phyloP scores from a whole-genome alignment of 306 rosid species.

The Vigna trinervia region DNA sequence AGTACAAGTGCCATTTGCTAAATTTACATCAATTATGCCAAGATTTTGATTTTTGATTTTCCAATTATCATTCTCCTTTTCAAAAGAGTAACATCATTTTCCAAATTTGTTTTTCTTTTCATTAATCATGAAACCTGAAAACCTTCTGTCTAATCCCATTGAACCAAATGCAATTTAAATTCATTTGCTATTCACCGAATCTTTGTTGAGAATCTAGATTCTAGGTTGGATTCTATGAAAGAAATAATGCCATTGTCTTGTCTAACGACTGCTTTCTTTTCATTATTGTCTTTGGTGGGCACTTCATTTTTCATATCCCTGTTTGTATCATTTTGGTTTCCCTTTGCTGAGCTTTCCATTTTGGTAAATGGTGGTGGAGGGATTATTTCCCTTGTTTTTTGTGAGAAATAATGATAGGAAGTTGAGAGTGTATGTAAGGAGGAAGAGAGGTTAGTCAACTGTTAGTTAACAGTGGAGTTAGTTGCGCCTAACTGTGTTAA shows the following conservation, averaged over 20 bases:
- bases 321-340: neutral
- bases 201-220: neutral
- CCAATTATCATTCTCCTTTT: neutral
- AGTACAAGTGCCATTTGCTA: neutral
- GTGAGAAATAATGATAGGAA: too few species aligned
- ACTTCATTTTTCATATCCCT: neutral
- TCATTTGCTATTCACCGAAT: neutral
- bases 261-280: neutral
- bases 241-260: neutral
- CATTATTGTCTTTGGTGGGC: neutral
- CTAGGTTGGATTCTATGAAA: neutral
- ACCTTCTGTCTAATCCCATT: neutral
- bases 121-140: neutral
- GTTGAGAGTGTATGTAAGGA: too few species aligned
- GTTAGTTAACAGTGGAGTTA: too few species aligned
- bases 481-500: too few species aligned
- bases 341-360: slow-evolving; percentile 6
- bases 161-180: neutral
- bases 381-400: too few species aligned
- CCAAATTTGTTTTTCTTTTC: neutral
- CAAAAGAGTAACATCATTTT: neutral
- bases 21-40: neutral
- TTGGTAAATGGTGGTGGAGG: neutral
- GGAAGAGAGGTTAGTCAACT: too few species aligned
- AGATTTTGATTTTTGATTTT: neutral